phyloP scores from a whole-genome alignment of 73 alveolate species.

The Paramecium primaurelia region DNA sequence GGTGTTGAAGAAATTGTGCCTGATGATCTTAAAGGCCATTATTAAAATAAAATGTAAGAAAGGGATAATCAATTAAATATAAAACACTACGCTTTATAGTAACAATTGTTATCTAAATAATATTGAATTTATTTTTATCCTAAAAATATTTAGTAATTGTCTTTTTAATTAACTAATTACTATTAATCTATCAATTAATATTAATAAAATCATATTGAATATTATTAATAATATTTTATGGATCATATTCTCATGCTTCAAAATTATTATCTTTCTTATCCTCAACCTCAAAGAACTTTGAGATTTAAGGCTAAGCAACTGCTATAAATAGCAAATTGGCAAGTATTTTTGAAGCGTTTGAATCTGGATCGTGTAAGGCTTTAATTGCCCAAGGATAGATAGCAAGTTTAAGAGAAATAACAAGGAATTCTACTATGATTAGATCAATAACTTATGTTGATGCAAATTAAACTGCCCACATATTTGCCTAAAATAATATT shows the following conservation, averaged over 20 bases:
- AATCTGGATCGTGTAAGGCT: background rate
- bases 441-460: background rate
- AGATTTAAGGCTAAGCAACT: background rate
- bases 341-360: background rate
- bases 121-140: background rate
- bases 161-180: no score
- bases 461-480: background rate
- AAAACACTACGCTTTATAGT: background rate
- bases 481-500: background rate
- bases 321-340: background rate
- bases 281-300: background rate
- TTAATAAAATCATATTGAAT: no score
- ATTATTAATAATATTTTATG: no score
- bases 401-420: background rate
- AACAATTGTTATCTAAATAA: background rate
- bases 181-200: no score
- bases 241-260: background rate
- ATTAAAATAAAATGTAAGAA: background rate
- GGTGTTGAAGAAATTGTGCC: conserved; percentile 19
- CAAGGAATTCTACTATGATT: background rate
- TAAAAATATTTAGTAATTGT: no score
- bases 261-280: background rate
- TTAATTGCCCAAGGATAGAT: background rate
- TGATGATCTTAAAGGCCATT: background rate
- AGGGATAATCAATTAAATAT: background rate